phyloP scores from a whole-genome alignment of 2,329 filamentous ascomycete species.

The Fusarium dimerum region DNA sequence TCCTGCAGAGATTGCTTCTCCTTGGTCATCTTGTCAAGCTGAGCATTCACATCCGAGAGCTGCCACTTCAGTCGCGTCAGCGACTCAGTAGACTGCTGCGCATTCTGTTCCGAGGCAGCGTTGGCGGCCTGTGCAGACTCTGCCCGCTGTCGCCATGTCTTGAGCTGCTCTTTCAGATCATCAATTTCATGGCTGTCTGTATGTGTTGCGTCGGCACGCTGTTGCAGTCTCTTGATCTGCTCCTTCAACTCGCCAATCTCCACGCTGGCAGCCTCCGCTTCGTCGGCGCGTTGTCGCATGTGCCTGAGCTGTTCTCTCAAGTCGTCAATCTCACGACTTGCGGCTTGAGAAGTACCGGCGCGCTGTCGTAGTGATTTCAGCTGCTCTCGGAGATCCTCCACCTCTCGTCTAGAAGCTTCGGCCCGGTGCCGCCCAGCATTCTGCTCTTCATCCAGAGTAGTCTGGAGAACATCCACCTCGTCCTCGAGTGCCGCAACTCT shows the following conservation, averaged over 20 bases:
- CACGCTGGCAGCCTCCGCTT: constrained; percentile 27
- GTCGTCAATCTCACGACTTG: constrained; percentile 31
- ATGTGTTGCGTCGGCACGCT: constrained; percentile 22
- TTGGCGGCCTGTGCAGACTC: constrained; percentile 30
- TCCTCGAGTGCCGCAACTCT: constrained; percentile 71
- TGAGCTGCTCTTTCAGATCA: constrained; percentile 25
- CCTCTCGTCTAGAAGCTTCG: constrained; percentile 44
- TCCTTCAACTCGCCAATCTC: constrained; percentile 31
- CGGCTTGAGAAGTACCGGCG: constrained; percentile 23
- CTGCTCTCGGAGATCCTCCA: constrained; percentile 26
- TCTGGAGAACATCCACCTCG: constrained; percentile 72
- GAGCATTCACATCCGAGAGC: constrained; percentile 58
- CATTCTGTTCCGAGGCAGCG: constrained; percentile 34
- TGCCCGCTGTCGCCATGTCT: constrained; percentile 30
- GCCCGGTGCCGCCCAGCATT: constrained; percentile 40
- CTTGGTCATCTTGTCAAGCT: constrained; percentile 55
- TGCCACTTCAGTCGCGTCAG: constrained; percentile 57
- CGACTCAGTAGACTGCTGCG: constrained; percentile 41
- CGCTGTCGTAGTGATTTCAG: constrained; percentile 30
- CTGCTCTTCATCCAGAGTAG: constrained; percentile 28
- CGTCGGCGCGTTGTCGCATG: constrained; percentile 17
- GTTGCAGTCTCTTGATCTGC: constrained; percentile 27
- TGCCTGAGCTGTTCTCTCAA: constrained; percentile 29
- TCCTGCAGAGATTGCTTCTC: constrained; percentile 67
- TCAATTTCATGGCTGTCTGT: constrained; percentile 23